Base-by-base conservation (phyloP, 129 eudicot genomes). In the Tagetes erecta region DNA sequence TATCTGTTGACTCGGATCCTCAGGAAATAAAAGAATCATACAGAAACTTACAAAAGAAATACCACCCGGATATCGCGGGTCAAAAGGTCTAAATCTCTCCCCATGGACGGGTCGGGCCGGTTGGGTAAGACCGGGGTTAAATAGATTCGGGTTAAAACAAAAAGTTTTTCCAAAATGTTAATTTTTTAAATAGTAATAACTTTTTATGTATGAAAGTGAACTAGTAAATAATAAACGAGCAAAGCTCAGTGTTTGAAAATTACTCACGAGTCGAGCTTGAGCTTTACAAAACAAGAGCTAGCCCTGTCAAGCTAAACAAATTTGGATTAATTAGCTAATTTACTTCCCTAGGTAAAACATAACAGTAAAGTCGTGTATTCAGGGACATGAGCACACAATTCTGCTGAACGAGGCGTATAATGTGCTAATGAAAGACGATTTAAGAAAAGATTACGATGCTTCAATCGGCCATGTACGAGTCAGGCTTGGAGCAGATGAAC, bases 61-160 rank as follows among this genome's bases (percentile, higher is more conserved):
- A 89, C 64, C 96, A 89, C 55, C 92, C 96, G 5, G 96, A 89
- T 73, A 89, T 86, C 70, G 90, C 86, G 5, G 96, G 96, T 73
- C 88, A 84, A 56, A 27, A 89, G 90, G 92, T 83, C 37, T 47
- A n/a, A 13, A 49, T 76, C 76, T 39, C 5, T 73, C 49, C 42
- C 49, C 27, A 20, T 20, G 27, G 27, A 20, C 27, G 27, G 27
- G 27, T 20, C 27, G 27, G 27, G 27, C 27, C 27, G 27, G 57
- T 63, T 33, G 10, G 68, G 33, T 12, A 0, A 31, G 47, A 47
- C 37, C 3, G 8, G 67, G 8, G 1, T 59, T 8, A 9, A 4
- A 37, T 9, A 2, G 5, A 31, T 63, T 63, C 68, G 1, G 2
- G 3, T 64, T 31, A 64, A 37, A 60, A 56, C 36, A 7, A 3